Conservation (phyloP, 2,329 filamentous ascomycete species). For the Stromatinia cepivora region DNA sequence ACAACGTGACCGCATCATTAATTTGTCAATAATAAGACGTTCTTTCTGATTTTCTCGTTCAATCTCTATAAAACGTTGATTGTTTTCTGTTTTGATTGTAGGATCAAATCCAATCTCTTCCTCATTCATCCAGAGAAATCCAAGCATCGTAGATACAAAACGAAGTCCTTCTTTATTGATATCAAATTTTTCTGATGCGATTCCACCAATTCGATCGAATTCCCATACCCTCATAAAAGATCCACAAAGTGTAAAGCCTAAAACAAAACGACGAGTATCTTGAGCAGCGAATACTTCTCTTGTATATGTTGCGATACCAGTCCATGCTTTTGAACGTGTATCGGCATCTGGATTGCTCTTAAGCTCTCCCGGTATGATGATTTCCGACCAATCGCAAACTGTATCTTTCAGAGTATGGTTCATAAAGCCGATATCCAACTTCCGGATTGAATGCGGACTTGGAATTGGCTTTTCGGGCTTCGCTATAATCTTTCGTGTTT, state of each 20-base stretch:
- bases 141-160: constrained; percentile 34
- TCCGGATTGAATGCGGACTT: constrained; percentile 30
- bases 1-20: constrained; percentile 41
- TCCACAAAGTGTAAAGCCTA: constrained; percentile 2
- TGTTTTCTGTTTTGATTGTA: constrained; percentile 43
- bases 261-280: constrained; percentile 4
- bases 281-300: constrained; percentile 3
- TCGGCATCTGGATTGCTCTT: constrained; percentile 30
- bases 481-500: background rate
- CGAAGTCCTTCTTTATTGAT: constrained; percentile 27
- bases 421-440: constrained; percentile 31
- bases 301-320: background rate
- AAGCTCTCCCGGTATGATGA: constrained; percentile 31
- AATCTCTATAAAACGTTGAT: constrained; percentile 45
- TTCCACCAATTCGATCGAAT: constrained; percentile 41
- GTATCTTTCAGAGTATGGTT: background rate
- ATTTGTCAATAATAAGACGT: constrained; percentile 45
- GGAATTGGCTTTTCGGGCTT: constrained; percentile 33
- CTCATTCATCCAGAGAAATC: constrained; percentile 45
- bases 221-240: constrained; percentile 37
- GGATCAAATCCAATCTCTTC: constrained; percentile 47
- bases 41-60: constrained; percentile 43
- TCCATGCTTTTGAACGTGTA: background rate
- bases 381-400: background rate
- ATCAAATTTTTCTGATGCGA: constrained; percentile 36